Percentiles rank a stretch among this genome's conserved stretches.
Conservation (phyloP, 1,139 yeast genomes). For the Yamadazyma pseudoaaseri region DNA sequence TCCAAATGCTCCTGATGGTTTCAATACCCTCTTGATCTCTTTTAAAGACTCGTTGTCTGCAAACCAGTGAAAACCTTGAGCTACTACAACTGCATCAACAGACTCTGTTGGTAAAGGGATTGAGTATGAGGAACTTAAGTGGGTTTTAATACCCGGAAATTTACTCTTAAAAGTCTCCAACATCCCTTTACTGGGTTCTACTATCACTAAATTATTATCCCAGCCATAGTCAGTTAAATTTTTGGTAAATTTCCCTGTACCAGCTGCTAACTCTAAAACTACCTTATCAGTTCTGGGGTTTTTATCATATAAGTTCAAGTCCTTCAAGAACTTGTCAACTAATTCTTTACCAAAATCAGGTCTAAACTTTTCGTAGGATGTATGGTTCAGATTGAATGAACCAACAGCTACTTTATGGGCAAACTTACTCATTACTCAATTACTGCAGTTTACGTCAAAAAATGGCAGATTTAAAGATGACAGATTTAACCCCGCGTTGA, state of each 20-base stretch:
- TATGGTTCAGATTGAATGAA: constrained; percentile 56
- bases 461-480: too few species aligned
- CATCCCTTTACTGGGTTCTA: constrained; percentile 67
- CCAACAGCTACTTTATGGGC: constrained; percentile 37
- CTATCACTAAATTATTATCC: constrained; percentile 37
- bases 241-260: constrained; percentile 65
- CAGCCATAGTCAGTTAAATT: constrained; percentile 44
- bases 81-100: constrained; percentile 54
- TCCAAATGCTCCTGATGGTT: constrained; percentile 48
- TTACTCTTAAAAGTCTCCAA: constrained; percentile 43
- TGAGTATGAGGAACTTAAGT: constrained; percentile 45
- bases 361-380: constrained; percentile 53
- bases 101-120: constrained; percentile 47
- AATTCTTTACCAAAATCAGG: constrained; percentile 52
- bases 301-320: constrained; percentile 28
- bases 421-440: constrained; percentile 14
- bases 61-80: constrained; percentile 74
- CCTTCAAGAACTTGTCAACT: constrained; percentile 45
- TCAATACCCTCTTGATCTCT: constrained; percentile 54
- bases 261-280: constrained; percentile 59
- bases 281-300: constrained; percentile 21
- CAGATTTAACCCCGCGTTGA: too few species aligned
- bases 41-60: constrained; percentile 47
- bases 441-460: too few species aligned
- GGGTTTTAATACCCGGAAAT: constrained; percentile 44